Conservation (phyloP, 2,329 filamentous ascomycete species). For the Waltergamsia citrina region DNA sequence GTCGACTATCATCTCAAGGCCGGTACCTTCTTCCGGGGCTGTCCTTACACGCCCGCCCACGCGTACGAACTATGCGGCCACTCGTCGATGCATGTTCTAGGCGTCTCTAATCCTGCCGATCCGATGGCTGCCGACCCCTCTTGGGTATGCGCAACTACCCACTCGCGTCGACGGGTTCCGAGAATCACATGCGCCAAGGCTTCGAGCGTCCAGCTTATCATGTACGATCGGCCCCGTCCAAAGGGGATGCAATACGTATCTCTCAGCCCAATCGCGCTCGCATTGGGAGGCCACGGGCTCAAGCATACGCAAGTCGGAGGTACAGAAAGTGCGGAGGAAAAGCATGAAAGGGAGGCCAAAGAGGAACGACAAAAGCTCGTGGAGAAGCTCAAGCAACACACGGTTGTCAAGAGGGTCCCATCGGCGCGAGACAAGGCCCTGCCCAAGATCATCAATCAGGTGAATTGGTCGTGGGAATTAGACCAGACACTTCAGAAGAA, state of each 20-base stretch:
- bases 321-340: conserved; percentile 65
- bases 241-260: conserved; percentile 95
- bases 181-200: conserved; percentile 63
- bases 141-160: conserved; percentile 55
- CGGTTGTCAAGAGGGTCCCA: conserved; percentile 64
- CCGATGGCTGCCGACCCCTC: conserved; percentile 48
- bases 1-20: conserved; percentile 83
- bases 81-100: conserved; percentile 74
- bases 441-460: conserved; percentile 76
- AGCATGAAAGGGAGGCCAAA: conserved; percentile 47
- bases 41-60: conserved; percentile 67
- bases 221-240: conserved; percentile 81
- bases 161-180: conserved; percentile 47
- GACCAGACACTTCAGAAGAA: conserved; percentile 82
- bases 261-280: conserved; percentile 77
- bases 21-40: conserved; percentile 74
- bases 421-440: conserved; percentile 79
- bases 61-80: conserved; percentile 82
- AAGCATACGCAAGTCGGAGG: conserved; percentile 27
- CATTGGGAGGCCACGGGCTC: conserved; percentile 61
- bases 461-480: conserved; percentile 93
- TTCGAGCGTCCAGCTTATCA: conserved; percentile 73
- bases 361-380: conserved; percentile 58
- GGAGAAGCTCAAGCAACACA: conserved; percentile 82
- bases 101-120: conserved; percentile 60